Base-by-base conservation (phyloP, 441 rosid species). In the Populus hybrid region DNA sequence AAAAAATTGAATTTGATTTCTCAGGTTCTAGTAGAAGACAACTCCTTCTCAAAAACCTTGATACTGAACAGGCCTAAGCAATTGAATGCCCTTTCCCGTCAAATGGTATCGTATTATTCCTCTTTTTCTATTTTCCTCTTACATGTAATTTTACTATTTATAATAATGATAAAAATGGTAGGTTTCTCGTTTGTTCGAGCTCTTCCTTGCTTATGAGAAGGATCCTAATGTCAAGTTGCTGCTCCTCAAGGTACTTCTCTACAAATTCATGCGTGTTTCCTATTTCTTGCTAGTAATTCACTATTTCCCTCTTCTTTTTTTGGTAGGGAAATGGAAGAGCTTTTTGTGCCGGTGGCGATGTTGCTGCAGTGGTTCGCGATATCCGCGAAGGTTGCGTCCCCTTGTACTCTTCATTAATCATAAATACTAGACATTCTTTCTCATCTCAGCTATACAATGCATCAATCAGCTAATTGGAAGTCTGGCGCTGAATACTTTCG, bases 261-360 rank as follows among this genome's bases (percentile, higher is more conserved):
- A 32, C 5, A 12, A 10, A 40, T 12, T 2, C 36, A 20, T 40
- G 20, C 10, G 42, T 23, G 50, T n/a, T 26, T 28, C 28, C 24
- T 28, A 0, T 66, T 10, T 65, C 34, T 67, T 1, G 6, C 57
- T 14, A 46, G 57, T 46, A 26, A 26, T 67, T 30, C 34, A 32
- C 21, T 28, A 16, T 0, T 32, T 11, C 16, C 18, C 6, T 11
- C 42, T 9, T 70, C 32, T 7, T 21, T 34, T 57, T 57, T 11
- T 46, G 18, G 26, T 67, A 90, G 94, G 93, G 94, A 28, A 85
- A 83, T 50, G 95, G 94, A 67, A 86, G 93, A 85, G 92, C 92
- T 23, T 88, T 90, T 64, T 90, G 90, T 77, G 88, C 93, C 2
- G 92, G 93, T 24, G 93, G 92, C 75, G 93, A 90, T 83, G 92